Conservation (phyloP, 805 yeast species). For the Ogataea pini region DNA sequence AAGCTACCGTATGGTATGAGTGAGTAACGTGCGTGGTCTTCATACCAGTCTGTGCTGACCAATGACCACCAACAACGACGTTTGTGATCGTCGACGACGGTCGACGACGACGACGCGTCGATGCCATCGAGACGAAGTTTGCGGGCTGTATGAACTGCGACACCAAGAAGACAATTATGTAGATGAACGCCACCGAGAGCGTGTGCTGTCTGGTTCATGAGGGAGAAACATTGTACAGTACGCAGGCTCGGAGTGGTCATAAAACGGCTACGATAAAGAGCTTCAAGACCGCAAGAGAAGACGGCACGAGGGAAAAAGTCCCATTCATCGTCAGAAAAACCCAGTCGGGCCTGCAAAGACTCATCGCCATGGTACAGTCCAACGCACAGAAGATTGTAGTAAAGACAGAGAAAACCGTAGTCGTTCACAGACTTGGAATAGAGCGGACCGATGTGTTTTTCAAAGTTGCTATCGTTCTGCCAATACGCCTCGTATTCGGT, state of each 20-base stretch:
- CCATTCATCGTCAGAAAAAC: constrained; percentile 28
- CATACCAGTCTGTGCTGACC: constrained; percentile 37
- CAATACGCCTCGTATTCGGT: constrained; percentile 53
- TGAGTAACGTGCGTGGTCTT: constrained; percentile 29
- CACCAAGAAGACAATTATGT: constrained; percentile 27
- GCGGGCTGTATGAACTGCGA: constrained; percentile 28
- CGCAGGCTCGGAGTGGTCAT: constrained; percentile 33
- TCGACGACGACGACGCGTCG: constrained; percentile 1
- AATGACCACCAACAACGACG: constrained; percentile 34
- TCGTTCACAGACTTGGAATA: constrained; percentile 29
- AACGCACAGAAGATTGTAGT: constrained; percentile 35
- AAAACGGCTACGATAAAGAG: constrained; percentile 35
- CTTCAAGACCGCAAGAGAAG: constrained; percentile 35
- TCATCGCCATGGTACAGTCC: constrained; percentile 33
- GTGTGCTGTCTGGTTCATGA: constrained; percentile 31
- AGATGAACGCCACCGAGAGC: constrained; percentile 35
- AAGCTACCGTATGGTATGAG: constrained; percentile 25
- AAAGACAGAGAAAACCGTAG: constrained; percentile 34
- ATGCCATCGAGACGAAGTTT: constrained; percentile 26
- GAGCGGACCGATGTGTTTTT: constrained; percentile 30
- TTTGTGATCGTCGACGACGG: constrained; percentile 13
- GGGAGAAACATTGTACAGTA: constrained; percentile 30
- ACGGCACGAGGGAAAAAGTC: constrained; percentile 32
- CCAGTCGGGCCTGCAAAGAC: constrained; percentile 21
- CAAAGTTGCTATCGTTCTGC: constrained; percentile 19